Conservation (phyloP, 371 early-diverging fungal species). For the Dichotomocladium elegans region DNA sequence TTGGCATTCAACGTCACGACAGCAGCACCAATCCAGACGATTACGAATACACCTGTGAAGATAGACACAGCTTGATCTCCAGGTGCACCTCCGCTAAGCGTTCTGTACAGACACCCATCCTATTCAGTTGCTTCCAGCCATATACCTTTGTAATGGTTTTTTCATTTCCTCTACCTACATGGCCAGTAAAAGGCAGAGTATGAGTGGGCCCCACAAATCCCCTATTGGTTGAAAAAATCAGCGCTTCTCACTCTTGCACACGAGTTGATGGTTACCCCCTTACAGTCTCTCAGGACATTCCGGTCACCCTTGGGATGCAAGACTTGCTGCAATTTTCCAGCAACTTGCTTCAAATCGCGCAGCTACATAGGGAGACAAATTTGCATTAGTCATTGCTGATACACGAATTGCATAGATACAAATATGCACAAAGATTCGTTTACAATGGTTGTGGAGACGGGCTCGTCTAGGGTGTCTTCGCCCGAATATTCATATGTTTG, state of each 20-base stretch:
- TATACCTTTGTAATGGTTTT: not conserved
- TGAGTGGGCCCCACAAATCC: conserved; percentile 96
- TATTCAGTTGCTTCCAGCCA: no score
- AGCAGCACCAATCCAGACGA: conserved; percentile 92
- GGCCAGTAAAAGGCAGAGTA: conserved; percentile 85
- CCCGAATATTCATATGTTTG: conserved; percentile 13
- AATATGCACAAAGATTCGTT: not conserved
- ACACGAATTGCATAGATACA: not conserved
- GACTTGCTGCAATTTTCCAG: conserved; percentile 72
- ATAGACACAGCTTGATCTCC: conserved; percentile 76
- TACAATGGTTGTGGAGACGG: conserved; percentile 82
- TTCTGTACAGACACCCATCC: no score
- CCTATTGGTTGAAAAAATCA: conserved; percentile 53
- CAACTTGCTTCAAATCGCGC: conserved; percentile 73
- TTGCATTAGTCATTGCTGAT: not conserved
- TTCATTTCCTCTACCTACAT: conserved; percentile 29
- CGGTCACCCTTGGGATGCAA: conserved; percentile 62
- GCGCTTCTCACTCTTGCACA: not conserved
- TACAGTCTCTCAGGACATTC: conserved; percentile 68
- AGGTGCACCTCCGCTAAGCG: conserved; percentile 62
- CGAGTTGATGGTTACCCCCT: conserved; percentile 19
- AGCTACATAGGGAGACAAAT: conserved; percentile 36
- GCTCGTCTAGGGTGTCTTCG: conserved; percentile 89
- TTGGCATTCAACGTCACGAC: conserved; percentile 92
- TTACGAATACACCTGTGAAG: conserved; percentile 88